These are phyloP conservation scores for Fistulinella prunicolor DNA, from an alignment of 768 basidiomycete genomes.

Conservation along the genomic window DNA sequence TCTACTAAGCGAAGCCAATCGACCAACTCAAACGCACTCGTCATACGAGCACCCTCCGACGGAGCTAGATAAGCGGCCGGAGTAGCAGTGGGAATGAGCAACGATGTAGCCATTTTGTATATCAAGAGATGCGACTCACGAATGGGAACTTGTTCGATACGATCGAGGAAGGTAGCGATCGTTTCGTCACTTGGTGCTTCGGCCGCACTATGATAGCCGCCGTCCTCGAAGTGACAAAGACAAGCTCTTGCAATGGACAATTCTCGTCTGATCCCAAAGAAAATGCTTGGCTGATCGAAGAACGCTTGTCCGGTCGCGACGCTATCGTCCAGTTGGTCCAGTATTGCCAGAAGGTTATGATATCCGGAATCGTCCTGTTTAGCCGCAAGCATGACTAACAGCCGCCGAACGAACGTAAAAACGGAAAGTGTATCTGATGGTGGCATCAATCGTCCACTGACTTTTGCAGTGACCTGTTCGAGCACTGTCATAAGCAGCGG, in stretches of 20 bases:
- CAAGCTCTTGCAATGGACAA: conserved; percentile 38
- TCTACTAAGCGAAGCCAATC: conserved; percentile 58
- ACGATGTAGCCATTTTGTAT: background rate
- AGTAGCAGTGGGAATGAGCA: background rate
- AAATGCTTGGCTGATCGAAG: conserved; percentile 33
- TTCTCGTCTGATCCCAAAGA: conserved; percentile 44
- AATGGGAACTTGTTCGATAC: conserved; percentile 40
- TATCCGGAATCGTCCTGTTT: conserved; percentile 49
- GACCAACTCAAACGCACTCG: conserved; percentile 54
- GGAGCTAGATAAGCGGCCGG: conserved; percentile 35
- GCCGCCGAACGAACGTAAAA: conserved; percentile 57
- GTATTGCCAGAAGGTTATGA: conserved; percentile 28
- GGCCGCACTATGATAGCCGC: background rate
- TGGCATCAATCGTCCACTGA: conserved; percentile 49
- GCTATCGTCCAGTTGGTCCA: conserved; percentile 37
- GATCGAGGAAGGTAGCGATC: conserved; percentile 44
- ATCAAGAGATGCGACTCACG: conserved; percentile 39
- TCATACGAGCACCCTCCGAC: conserved; percentile 32
- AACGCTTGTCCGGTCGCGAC: conserved; percentile 32
- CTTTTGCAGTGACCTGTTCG: conserved; percentile 73
- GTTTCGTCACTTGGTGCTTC: conserved; percentile 4
- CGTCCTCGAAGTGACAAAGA: conserved; percentile 32
- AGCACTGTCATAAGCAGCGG: conserved; percentile 78
- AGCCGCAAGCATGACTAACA: conserved; percentile 54
- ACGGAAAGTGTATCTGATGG: conserved; percentile 65